These are phyloP conservation scores for Vitis rotundifolia DNA, from an alignment of 164 flowering plant genomes.

Conservation along the genomic window DNA sequence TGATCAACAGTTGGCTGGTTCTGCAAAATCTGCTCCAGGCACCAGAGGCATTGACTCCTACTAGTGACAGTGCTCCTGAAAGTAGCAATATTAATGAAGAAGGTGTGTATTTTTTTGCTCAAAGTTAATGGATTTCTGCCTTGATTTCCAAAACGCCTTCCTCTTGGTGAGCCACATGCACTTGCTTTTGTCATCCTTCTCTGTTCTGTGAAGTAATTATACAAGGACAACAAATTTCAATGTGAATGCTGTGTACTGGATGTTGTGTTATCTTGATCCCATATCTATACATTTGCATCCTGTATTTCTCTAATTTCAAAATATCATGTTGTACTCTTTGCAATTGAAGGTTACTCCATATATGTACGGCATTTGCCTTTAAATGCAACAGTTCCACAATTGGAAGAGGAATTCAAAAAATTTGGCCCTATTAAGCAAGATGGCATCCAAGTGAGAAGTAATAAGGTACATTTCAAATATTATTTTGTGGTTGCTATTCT, in stretches of 20 bases:
- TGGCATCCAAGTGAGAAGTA: conserved; percentile 96
- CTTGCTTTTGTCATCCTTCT: background rate
- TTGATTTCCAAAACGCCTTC: background rate
- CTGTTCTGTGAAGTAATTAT: background rate
- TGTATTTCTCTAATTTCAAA: background rate
- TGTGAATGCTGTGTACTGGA: background rate
- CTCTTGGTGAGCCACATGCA: background rate
- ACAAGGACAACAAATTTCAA: background rate
- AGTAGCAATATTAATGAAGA: conserved; percentile 31
- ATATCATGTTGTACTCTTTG: conserved; percentile 3
- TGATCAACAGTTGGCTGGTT: conserved; percentile 18
- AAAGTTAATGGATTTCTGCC: background rate
- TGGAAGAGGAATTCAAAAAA: conserved; percentile 71
- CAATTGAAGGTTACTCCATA: conserved; percentile 77
- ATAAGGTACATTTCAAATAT: conserved; percentile 47
- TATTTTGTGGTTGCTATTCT: background rate
- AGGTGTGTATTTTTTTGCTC: conserved; percentile 16
- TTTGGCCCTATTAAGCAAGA: conserved; percentile 80
- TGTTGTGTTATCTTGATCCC: background rate
- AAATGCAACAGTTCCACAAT: conserved; percentile 52
- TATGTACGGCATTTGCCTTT: conserved; percentile 66
- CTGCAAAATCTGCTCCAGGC: conserved; percentile 37
- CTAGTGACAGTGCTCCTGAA: conserved; percentile 27
- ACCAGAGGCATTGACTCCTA: conserved; percentile 26
- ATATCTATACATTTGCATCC: background rate